Evolutionary conservation across 352 stramenopile genomes (phyloP), one percentile per base, ranked within the genome.

Genomic region (Phytophthora idaei): DNA sequence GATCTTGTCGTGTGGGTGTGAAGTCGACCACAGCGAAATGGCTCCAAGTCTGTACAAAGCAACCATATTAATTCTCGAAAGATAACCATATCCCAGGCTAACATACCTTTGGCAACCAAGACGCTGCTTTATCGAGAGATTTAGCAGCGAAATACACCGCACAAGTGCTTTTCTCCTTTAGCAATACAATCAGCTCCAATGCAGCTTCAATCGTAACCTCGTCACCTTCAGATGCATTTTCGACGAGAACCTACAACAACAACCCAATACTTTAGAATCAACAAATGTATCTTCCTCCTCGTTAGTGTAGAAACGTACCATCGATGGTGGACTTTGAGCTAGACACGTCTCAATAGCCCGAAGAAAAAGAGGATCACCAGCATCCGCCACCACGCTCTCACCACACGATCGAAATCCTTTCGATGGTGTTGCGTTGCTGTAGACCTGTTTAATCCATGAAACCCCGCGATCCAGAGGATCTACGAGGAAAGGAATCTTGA

Each of bases 71-170:
- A 17, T 17, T 17, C 36, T 17, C 10, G 21, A 17, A 12, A 42
- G 12, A 42, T 17, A 42, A 47, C 10, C 39, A 25, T 1, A 47
- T 21, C 11, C 5, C 27, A 28, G 12, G 3, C 9, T 10, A 48
- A 60, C 60, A 15, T 32, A 90, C 77, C 73, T 80, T 88, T 36
- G 78, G 75, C 14, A 62, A 81, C 81, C 81, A 90, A 8, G n/a
- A 34, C 0, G 64, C 44, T 44, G 74, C 71, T 15, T 67, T 73
- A 0, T 57, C 50, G 2, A 90, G 62, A 11, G 77, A 72, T 57
- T 59, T 74, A 3, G 73, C 75, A 1, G 77, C 61, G 36, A 88
- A 88, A 37, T 83, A 77, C 2, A 85, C 69, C 2, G 54, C 73
- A 57, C 77, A 74, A 15, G 71, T 72, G 15, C 67, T 73, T 45